Conservation (phyloP, 768 basidiomycete genomes). For the Lentinus tigrinus region DNA sequence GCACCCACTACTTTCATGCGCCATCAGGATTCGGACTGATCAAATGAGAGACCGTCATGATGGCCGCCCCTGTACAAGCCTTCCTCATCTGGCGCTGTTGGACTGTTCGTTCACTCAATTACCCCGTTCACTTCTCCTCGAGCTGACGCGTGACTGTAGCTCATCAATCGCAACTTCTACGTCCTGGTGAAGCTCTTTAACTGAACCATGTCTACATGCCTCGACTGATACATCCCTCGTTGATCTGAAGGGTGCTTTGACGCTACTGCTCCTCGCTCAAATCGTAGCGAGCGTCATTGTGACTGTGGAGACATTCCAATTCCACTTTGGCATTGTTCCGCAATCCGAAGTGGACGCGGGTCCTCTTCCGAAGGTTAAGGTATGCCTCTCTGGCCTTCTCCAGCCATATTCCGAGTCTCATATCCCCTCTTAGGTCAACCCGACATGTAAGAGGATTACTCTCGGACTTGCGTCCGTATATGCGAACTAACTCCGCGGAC, state of each 20-base stretch:
- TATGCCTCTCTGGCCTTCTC: neutral
- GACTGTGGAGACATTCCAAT: conserved; percentile 14
- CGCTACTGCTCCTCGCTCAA: conserved; percentile 8
- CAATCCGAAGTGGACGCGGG: conserved; percentile 7
- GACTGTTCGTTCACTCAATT: conserved; percentile 16
- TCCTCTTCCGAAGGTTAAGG: conserved; percentile 13
- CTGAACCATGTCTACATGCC: neutral
- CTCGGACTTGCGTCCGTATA: neutral
- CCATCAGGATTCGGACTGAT: neutral
- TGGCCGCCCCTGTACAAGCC: conserved; percentile 28
- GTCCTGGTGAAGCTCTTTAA: conserved; percentile 11
- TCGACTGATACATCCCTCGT: neutral
- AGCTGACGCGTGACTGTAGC: neutral
- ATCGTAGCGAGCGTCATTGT: conserved; percentile 13
- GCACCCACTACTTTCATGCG: neutral
- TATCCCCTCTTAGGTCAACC: conserved; percentile 1
- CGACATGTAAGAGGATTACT: conserved; percentile 7
- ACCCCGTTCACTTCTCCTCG: neutral
- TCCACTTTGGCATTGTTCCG: conserved; percentile 16
- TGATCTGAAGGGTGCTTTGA: conserved; percentile 4
- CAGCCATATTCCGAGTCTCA: neutral
- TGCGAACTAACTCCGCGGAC: neutral
- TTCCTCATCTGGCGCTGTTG: conserved; percentile 31
- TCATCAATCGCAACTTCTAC: conserved; percentile 12
- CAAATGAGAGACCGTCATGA: conserved; percentile 16